Evolutionary conservation across 1,139 yeast species (phyloP), one percentile per base, ranked within the genome.

Genomic region (Lodderomyces beijingensis): DNA sequence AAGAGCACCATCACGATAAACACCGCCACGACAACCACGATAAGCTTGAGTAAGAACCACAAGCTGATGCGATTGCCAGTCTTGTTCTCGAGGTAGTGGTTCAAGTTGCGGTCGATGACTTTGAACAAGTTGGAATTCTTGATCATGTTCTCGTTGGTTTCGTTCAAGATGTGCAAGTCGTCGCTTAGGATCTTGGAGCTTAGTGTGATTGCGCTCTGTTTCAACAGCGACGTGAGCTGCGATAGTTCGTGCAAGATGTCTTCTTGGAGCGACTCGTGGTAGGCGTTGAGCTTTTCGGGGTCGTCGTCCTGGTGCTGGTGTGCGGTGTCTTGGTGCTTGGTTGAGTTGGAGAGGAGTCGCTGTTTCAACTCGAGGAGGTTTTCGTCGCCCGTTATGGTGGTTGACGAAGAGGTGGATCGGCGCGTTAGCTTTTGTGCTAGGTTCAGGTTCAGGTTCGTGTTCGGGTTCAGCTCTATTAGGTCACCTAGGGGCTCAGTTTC

Each of bases 221-320:
- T 64, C 34, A 68, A 54, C 3, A 53, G 52, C 2, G 59, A 37
- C 0, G 72, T 69, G 35, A 68, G 50, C 18, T 55, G 62, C 0
- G 61, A 42, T 35, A 68, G 55, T 37, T 68, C 74, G 26, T 46
- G 49, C 15, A 66, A 47, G 7, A 68, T 53, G 29, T 65, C 70
- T 31, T 61, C 62, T 42, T 68, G 74, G n/a, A 67, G 43, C 3
- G 63, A 57, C 36, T 67, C 73, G 40, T 68, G 73, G 45, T 65
- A 64, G 10, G 57, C 55, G 42, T 65, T 65, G 3, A 47, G 24
- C 31, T 39, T 35, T 11, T 24, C 24, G 9, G 23, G 17, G 27
- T 32, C n/a, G 37, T 25, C n/a, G 20, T 39, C 36, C 5, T 30
- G 33, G 16, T 43, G 33, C 10, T 23, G 9, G 15, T 25, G 7